Evolutionary conservation across 1,139 yeast genomes (phyloP), one percentile per base, ranked within the genome.

Genomic region (Meyerozyma athensensis): DNA sequence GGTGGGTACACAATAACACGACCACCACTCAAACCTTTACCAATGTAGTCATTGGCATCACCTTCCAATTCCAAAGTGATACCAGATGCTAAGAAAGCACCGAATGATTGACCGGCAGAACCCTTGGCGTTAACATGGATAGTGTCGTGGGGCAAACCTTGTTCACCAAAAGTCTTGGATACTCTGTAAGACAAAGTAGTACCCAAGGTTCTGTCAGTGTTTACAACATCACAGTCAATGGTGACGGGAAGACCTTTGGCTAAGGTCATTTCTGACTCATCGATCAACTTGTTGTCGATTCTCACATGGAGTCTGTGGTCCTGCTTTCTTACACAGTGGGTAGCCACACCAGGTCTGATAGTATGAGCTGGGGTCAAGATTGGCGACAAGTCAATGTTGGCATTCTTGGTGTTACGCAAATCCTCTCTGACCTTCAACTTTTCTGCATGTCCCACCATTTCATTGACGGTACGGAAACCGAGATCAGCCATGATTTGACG

Each of bases 361-460:
- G 90, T 79, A 60, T 90, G 97, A 34, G 97, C 97, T 17, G 98
- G 98, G 33, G 97, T 92, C 58, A 92, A 77, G 47, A 92, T 82
- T 48, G 97, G 97, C 35, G 94, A 77, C 58, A 92, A 72, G 58
- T 92, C 97, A 52, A 92, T 77, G 68, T 86, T 86, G 41, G 90
- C 87, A 47, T 92, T 89, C 78, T 92, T 92, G 47, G 94, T 81
- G 59, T 81, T 86, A 55, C 94, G 79, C 56, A 81, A 70, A 55
- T 87, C 94, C 46, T 86, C 95, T 54, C 96, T 75, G 40, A 89
- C 95, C 54, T 67, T 73, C 58, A 92, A 77, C 63, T 81, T 86
- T 68, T 92, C 98, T 35, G 97, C 86, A 59, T 85, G 87, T 54
- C 98, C 98, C 52, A 92, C 90, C 98, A 92, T 92, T 68, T 92